Evolutionary conservation across 2,329 filamentous ascomycete genomes (phyloP).

Genomic region (Aspergillus uvarum): DNA sequence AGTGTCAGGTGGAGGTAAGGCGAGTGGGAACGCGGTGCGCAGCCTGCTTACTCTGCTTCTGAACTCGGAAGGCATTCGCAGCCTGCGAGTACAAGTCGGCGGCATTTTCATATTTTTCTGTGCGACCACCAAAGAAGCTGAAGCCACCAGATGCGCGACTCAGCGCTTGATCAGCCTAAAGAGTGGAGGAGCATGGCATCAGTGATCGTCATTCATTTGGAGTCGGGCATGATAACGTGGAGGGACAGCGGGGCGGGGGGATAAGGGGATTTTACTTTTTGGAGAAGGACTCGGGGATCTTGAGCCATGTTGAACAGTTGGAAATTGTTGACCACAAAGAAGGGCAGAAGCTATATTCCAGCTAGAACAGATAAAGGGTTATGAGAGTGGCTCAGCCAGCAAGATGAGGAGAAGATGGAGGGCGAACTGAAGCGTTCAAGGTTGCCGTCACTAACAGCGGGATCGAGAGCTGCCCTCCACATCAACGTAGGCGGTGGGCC

Average conservation of each 20-base stretch:
- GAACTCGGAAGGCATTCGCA: constrained; percentile 86
- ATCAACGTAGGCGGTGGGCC: constrained; percentile 23
- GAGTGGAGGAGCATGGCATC: constrained; percentile 22
- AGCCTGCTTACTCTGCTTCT: constrained; percentile 68
- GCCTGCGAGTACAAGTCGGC: constrained; percentile 85
- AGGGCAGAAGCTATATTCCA: not conserved
- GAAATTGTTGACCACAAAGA: not conserved
- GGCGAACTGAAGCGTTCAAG: not conserved
- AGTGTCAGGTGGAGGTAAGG: not conserved
- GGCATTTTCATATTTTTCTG: constrained; percentile 87
- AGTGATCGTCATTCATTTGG: constrained; percentile 31
- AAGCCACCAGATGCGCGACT: constrained; percentile 76
- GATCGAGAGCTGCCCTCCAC: constrained; percentile 5
- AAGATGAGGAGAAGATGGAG: constrained; percentile 5
- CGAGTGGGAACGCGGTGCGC: not conserved
- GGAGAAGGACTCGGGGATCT: constrained; percentile 74
- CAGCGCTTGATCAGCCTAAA: constrained; percentile 81
- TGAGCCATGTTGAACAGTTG: constrained; percentile 61
- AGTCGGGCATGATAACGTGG: not conserved
- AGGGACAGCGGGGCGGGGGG: constrained; percentile 13
- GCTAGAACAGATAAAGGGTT: not conserved
- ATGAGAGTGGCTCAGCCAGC: not conserved
- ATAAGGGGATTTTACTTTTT: constrained; percentile 60
- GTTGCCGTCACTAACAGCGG: not conserved
- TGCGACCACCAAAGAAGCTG: constrained; percentile 80